These are phyloP conservation scores for Parastagonospora nodorum DNA, from an alignment of 2,329 filamentous ascomycete species.

Conservation along the genomic window DNA sequence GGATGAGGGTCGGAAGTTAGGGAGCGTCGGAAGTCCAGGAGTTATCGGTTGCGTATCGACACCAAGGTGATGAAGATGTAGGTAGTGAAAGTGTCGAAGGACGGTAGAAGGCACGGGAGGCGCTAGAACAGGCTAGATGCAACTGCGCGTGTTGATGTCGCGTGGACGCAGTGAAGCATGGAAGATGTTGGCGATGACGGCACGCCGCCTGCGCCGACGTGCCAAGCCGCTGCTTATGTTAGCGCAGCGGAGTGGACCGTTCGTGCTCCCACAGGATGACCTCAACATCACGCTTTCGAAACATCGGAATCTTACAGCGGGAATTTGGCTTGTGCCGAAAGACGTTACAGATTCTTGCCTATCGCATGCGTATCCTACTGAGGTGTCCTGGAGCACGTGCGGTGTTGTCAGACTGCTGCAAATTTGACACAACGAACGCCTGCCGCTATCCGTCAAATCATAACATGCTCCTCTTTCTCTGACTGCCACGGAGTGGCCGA, in stretches of 20 bases:
- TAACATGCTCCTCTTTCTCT: too few species aligned
- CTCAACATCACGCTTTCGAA: too few species aligned
- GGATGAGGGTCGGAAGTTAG: neutral
- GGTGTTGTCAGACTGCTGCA: too few species aligned
- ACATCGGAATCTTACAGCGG: too few species aligned
- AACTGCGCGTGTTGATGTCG: conserved; percentile 11
- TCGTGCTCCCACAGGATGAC: neutral
- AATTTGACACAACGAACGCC: too few species aligned
- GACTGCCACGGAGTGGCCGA: too few species aligned
- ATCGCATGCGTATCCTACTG: too few species aligned
- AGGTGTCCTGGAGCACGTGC: too few species aligned
- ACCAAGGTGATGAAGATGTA: neutral
- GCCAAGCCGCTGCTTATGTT: conserved; percentile 5
- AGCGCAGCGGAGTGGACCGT: neutral
- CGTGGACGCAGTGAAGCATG: conserved; percentile 12
- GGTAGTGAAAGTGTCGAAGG: neutral
- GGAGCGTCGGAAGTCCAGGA: neutral
- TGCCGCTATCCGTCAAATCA: too few species aligned
- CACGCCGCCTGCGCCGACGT: conserved; percentile 15
- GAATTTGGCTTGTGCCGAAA: too few species aligned
- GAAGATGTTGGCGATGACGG: conserved; percentile 21
- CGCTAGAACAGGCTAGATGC: neutral
- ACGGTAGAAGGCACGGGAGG: neutral
- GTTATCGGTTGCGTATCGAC: neutral
- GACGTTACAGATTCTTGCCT: too few species aligned